Base-by-base conservation (phyloP, 1,139 yeast species). In the Petasospora rhodanensis region DNA sequence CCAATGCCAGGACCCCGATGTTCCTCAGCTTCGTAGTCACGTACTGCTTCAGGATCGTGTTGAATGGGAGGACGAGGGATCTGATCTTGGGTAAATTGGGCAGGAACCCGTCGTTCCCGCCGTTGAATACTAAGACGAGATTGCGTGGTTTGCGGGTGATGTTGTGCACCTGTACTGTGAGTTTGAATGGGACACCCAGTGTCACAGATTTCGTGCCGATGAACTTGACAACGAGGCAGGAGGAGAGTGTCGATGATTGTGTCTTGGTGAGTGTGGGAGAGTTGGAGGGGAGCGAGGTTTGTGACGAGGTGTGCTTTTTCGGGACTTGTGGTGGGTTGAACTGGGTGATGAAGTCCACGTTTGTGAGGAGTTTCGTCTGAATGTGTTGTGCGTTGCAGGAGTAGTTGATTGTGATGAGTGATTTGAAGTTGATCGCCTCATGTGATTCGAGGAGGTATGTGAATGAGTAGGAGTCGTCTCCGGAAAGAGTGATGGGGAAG, bases 131-230 rank as follows among this genome's bases (percentile, higher is more conserved):
- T 44, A 53, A 40, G 4, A 54, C 41, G 37, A 79, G 46, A 47
- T 70, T 62, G 55, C 77, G 57, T 45, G 66, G 56, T 40, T 66
- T 57, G 41, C 58, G 47, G 18, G 79, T 64, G 39, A 68, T 68
- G 58, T 83, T 84, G 35, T 81, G 69, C 2, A 83, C 79, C 50
- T 79, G 84, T 5, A 83, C 66, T 35, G 68, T 70, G 84, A 91
- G 78, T 34, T 64, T 68, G 45, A 74, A 73, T 5, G 68, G 64
- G 34, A 76, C 71, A 2, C 93, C 93, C 11, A 79, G 56, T 42
- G 67, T 64, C 6, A 80, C 75, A 26, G 70, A 62, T 12, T 81
- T 69, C 11, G 75, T 73, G 0, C 94, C 94, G 5, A 70, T 63
- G 40, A 83, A 78, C 7, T 82, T 72, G 17, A 84, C 63, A 16